Evolutionary conservation across 2,329 filamentous ascomycete species (phyloP), one percentile per base, ranked within the genome.

Genomic region (Botryotinia globosa): DNA sequence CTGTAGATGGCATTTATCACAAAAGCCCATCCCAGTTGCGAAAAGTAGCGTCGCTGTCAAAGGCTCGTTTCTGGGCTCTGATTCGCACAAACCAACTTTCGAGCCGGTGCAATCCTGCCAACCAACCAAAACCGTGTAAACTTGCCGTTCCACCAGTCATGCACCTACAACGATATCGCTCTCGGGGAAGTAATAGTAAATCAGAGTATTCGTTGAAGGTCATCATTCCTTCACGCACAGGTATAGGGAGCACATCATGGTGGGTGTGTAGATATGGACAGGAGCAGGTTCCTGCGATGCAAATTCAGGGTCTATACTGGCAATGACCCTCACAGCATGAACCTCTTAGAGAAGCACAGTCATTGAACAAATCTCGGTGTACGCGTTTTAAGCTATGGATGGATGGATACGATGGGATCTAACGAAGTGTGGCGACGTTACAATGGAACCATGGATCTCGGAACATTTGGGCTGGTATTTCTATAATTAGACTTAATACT

Each of bases 1-100:
- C 79, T 79, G 78, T 79, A 44, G 77, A 78, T 71, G 58, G 62
- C 69, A 72, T 73, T 64, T 69, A 56, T 66, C 51, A 34, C 71
- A 71, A 71, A 71, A 72, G 72, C 56, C 69, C 67, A 78, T 78
- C 76, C 76, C 75, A 73, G 77, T 48, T 72, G 29, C n/a, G 25
- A 51, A 72, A 72, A 51, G 45, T 72, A 72, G 70, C 48, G 63
- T 68, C 56, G 64, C 63, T 72, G 70, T 72, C 70, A 68, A 72
- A 67, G 51, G 29, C 42, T 61, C 54, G 39, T 59, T 42, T 72
- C 34, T 51, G 63, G 42, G 63, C 48, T 72, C 42, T 72, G 70
- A 72, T 72, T 72, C 70, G 70, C 51, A 59, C 44, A 45, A 42
- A 37, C 42, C 54, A n/a, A 32, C 32, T 68, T 61, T 72, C 37